Evolutionary conservation across 1,284 basidiomycete species (phyloP), one percentile per base, ranked within the genome.

Genomic region (Papiliotrema laurentii): DNA sequence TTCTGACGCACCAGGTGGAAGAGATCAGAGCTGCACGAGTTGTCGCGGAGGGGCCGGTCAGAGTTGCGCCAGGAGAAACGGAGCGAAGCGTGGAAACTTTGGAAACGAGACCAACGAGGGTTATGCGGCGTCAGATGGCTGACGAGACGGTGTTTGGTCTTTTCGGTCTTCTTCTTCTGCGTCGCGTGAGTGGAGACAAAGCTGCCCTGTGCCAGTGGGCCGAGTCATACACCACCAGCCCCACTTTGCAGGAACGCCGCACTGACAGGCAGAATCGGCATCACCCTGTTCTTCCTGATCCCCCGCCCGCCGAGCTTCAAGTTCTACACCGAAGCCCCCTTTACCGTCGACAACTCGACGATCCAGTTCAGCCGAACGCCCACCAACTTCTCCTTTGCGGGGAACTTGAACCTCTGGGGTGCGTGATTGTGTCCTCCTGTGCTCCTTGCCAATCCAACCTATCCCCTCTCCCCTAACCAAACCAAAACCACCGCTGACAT

Each of bases 311-410:
- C 89, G 0, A 63, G 66, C 33, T 83, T 90, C 63, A 72, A 76
- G 14, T 82, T 89, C 67, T 82, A 84, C 66, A 69, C 72, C 16
- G 56, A 69, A 5, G 66, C 72, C 4, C 87, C 88, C 0, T 78
- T 92, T 33, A 65, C 66, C 4, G 75, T 78, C 22, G 82, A 85
- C 14, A 81, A 78, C 44, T 79, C 82, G 1, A 81, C 79, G 0
- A 55, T 71, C 39, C 66, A 73, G 19, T 89, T 91, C 75, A 82
- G 79, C 35, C 81, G 85, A 45, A 66, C 76, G 0, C 88, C 88
- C 0, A 83, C 89, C 43, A 92, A 92, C 71, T 93, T 91, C 71
- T 83, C 84, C 18, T 93, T 92, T 77, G 78, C 85, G 2, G 87
- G 83, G 1, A 75, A 79, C 42, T 81, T 87, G 19, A 78, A 83